Conservation (phyloP, 768 basidiomycete species). For the Phaeotremella skinneri region DNA sequence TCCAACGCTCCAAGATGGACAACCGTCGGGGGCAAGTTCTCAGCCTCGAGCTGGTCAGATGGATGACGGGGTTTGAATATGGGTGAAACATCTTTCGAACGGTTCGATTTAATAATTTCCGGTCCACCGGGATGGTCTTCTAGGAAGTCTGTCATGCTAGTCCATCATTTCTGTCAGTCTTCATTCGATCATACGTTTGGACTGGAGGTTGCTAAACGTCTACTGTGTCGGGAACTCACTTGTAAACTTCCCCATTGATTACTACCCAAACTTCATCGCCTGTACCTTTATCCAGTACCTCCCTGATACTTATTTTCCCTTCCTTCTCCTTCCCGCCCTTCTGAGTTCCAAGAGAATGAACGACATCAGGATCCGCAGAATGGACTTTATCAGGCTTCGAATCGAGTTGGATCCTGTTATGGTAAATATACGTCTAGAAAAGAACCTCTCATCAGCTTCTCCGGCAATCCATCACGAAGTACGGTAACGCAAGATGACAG, state of each 20-base stretch:
- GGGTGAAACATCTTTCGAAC: conserved; percentile 42
- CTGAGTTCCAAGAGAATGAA: background rate
- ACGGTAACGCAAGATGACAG: background rate
- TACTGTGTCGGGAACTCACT: conserved; percentile 24
- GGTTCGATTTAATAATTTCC: conserved; percentile 41
- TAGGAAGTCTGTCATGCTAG: conserved; percentile 44
- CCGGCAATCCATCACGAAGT: background rate
- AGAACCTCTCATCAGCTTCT: background rate
- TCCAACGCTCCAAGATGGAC: conserved; percentile 34
- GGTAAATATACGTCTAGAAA: conserved; percentile 24
- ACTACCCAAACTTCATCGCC: conserved; percentile 43
- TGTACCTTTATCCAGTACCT: conserved; percentile 34
- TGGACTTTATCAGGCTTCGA: conserved; percentile 24
- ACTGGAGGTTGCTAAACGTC: background rate
- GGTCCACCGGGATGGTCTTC: conserved; percentile 46
- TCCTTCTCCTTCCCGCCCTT: background rate
- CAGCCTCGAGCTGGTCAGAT: conserved; percentile 40
- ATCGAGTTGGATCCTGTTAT: conserved; percentile 28
- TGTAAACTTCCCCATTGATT: conserved; percentile 44
- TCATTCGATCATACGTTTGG: background rate
- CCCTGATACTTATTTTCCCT: conserved; percentile 19
- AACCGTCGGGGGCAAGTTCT: conserved; percentile 41
- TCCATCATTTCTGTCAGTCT: background rate
- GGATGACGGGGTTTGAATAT: conserved; percentile 47
- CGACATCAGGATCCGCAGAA: background rate